Conservation (phyloP, 768 basidiomycete species). For the Pleurotus ostreatus region DNA sequence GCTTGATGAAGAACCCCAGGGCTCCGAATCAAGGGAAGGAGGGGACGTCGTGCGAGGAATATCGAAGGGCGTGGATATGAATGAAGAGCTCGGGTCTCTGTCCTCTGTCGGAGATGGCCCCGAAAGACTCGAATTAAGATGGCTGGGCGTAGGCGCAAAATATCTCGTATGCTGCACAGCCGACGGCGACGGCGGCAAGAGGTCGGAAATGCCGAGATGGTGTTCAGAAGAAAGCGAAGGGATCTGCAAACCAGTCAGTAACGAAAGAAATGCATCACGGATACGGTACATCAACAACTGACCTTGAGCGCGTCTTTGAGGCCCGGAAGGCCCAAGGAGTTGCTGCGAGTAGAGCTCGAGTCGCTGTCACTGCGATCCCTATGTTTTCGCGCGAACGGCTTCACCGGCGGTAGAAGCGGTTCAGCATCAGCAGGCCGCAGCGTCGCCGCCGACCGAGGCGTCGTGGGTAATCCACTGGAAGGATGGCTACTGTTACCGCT, state of each 20-base stretch:
- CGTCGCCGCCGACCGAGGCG: slow-evolving; percentile 4
- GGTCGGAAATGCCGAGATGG: slow-evolving; percentile 61
- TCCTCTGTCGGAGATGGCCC: slow-evolving; percentile 17
- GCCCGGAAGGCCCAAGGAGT: slow-evolving; percentile 43
- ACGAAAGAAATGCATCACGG: not conserved
- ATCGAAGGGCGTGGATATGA: slow-evolving; percentile 20
- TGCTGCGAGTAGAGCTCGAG: slow-evolving; percentile 28
- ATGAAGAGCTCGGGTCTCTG: not conserved
- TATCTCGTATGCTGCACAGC: slow-evolving; percentile 33
- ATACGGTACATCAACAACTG: slow-evolving; percentile 3
- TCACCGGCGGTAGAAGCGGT: slow-evolving; percentile 31
- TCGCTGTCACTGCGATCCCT: slow-evolving; percentile 49
- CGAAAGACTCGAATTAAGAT: slow-evolving; percentile 24
- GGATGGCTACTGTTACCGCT: slow-evolving; percentile 4
- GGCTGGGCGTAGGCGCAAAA: slow-evolving; percentile 33
- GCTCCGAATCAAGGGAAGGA: slow-evolving; percentile 21
- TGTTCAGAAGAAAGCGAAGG: slow-evolving; percentile 68
- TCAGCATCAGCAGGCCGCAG: not conserved
- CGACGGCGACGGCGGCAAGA: slow-evolving; percentile 74
- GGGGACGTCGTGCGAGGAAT: slow-evolving; percentile 27
- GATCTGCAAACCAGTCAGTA: slow-evolving; percentile 34
- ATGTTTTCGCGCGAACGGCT: slow-evolving; percentile 36
- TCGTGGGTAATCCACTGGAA: slow-evolving; percentile 1
- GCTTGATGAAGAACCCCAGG: slow-evolving; percentile 19
- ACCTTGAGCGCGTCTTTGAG: slow-evolving; percentile 76